phyloP scores from a whole-genome alignment of 306 rosid species.

The Trichosanthes cucumerina region DNA sequence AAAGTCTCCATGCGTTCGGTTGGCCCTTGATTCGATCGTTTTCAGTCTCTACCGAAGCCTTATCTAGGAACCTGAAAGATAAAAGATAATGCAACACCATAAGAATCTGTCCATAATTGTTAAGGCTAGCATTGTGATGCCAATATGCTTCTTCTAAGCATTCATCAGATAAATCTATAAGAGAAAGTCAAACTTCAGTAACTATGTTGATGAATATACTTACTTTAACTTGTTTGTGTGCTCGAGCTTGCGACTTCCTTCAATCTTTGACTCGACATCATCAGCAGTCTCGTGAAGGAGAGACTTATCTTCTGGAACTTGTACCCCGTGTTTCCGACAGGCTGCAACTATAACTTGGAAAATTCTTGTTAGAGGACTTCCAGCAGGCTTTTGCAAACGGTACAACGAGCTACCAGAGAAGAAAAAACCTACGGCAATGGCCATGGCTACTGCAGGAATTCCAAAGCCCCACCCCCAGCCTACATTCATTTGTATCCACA shows the following conservation, averaged over 20 bases:
- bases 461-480: slow-evolving; percentile 98
- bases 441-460: slow-evolving; percentile 74
- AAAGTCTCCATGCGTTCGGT: slow-evolving; percentile 56
- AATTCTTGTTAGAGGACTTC: slow-evolving; percentile 78
- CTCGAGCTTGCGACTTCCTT: slow-evolving; percentile 78
- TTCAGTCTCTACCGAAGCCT: slow-evolving; percentile 49
- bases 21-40: slow-evolving; percentile 19
- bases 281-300: slow-evolving; percentile 64
- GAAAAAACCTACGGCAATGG: slow-evolving; percentile 46
- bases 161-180: not conserved
- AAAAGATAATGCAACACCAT: not conserved
- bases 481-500: slow-evolving; percentile 71
- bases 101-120: not conserved
- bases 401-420: slow-evolving; percentile 47
- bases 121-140: not conserved
- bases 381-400: slow-evolving; percentile 64
- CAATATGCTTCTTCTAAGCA: not conserved
- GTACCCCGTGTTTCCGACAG: slow-evolving; percentile 26
- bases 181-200: not conserved
- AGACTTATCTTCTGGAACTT: slow-evolving; percentile 49
- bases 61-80: slow-evolving; percentile 55
- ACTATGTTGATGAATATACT: slow-evolving; percentile 9
- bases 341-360: slow-evolving; percentile 64
- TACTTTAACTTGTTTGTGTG: slow-evolving; percentile 50
- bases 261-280: slow-evolving; percentile 47